Conservation (phyloP, 176 grass and related monocot genomes). For the Triticum monococcum region DNA sequence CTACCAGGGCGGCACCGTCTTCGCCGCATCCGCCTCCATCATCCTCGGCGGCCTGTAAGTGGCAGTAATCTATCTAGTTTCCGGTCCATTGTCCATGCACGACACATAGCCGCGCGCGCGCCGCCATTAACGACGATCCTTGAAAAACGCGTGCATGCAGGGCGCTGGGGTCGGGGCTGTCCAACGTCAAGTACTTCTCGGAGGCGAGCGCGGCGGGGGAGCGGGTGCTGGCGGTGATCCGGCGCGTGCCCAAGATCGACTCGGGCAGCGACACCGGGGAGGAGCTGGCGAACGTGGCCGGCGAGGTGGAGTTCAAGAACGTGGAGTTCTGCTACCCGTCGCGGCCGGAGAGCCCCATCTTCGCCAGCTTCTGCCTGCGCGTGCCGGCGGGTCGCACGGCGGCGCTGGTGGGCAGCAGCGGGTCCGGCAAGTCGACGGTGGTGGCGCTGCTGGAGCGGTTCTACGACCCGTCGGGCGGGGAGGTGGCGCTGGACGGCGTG, state of each 20-base stretch:
- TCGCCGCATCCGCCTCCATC: slow-evolving; percentile 62
- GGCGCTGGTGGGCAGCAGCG: slow-evolving; percentile 79
- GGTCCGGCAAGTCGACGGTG: slow-evolving; percentile 94
- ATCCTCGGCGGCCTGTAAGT: slow-evolving; percentile 78
- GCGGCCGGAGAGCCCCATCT: slow-evolving; percentile 70
- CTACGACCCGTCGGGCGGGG: slow-evolving; percentile 75
- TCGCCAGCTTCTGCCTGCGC: slow-evolving; percentile 71
- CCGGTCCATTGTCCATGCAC: background rate
- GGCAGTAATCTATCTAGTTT: background rate
- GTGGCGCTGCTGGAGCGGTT: slow-evolving; percentile 87
- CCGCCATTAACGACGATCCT: background rate
- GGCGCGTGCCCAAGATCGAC: slow-evolving; percentile 83
- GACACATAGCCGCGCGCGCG: background rate
- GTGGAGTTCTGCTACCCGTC: slow-evolving; percentile 91
- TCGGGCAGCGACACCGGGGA: slow-evolving; percentile 72
- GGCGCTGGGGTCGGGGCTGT: slow-evolving; percentile 77
- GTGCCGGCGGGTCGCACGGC: slow-evolving; percentile 81
- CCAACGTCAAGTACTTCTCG: slow-evolving; percentile 90
- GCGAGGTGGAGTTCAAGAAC: slow-evolving; percentile 77
- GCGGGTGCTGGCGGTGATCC: slow-evolving; percentile 66
- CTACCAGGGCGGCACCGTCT: slow-evolving; percentile 76
- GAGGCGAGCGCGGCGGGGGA: slow-evolving; percentile 80
- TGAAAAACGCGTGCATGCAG: slow-evolving; percentile 21
- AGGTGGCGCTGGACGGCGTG: slow-evolving; percentile 69
- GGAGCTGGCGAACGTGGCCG: slow-evolving; percentile 56